phyloP scores from a whole-genome alignment of 2,329 filamentous ascomycete genomes.

The Amylocarpus encephaloides region DNA sequence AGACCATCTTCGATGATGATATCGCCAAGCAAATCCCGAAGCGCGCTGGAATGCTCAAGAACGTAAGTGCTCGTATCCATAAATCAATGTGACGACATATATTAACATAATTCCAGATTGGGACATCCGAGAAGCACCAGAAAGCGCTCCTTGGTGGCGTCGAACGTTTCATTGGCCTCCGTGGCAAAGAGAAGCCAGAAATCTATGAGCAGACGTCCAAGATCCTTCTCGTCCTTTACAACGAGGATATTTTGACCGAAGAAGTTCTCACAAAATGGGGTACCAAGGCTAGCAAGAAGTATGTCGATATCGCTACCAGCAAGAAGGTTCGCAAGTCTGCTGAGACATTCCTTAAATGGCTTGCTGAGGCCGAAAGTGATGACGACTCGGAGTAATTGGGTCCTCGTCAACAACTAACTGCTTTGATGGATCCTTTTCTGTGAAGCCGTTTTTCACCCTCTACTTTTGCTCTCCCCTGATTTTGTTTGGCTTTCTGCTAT shows the following conservation, averaged over 20 bases:
- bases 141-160: conserved; percentile 93
- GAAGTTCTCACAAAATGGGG: conserved; percentile 89
- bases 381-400: conserved; percentile 41
- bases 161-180: conserved; percentile 74
- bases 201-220: conserved; percentile 73
- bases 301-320: conserved; percentile 80
- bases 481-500: not conserved
- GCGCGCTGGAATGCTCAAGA: conserved; percentile 83
- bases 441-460: not conserved
- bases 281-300: conserved; percentile 95
- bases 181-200: conserved; percentile 71
- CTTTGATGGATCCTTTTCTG: not conserved
- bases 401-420: not conserved
- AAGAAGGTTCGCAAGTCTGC: conserved; percentile 95
- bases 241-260: conserved; percentile 82
- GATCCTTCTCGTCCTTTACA: conserved; percentile 84
- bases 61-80: conserved; percentile 46
- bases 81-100: not conserved
- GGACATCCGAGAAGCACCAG: conserved; percentile 87
- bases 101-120: conserved; percentile 46
- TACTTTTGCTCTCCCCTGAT: not conserved
- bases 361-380: conserved; percentile 74
- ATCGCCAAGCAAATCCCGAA: conserved; percentile 80
- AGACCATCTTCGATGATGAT: conserved; percentile 88
- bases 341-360: conserved; percentile 90